These are phyloP conservation scores for Trichoderma atrobrunneum DNA, from an alignment of 2,329 filamentous ascomycete species.

Conservation along the genomic window DNA sequence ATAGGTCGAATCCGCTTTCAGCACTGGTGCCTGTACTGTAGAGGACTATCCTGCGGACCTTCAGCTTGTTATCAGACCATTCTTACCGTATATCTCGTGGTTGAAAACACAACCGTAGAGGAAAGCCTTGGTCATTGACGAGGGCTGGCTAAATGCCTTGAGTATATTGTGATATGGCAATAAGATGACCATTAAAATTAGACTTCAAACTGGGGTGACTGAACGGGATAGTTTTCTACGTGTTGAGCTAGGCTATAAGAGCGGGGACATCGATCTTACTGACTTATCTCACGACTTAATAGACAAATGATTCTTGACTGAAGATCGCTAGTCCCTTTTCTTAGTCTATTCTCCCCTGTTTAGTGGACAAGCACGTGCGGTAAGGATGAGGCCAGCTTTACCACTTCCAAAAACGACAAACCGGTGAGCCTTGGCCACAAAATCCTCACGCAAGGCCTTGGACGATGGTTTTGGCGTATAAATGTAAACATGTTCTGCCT, in stretches of 20 bases:
- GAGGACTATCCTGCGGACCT: too few relatives aligned
- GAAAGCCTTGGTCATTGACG: too few relatives aligned
- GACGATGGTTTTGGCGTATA: too few relatives aligned
- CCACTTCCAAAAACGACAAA: constrained; percentile 28
- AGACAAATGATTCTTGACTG: not conserved
- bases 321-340: not conserved
- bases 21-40: too few relatives aligned
- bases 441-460: too few relatives aligned
- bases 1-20: too few relatives aligned
- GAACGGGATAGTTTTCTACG: not conserved
- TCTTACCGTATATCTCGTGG: not conserved
- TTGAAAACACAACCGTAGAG: too few relatives aligned
- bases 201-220: not conserved
- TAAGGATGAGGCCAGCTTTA: constrained; percentile 38
- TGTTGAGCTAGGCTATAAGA: not conserved
- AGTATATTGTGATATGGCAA: not conserved
- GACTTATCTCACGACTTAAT: not conserved
- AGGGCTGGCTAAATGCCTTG: not conserved
- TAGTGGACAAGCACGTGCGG: constrained; percentile 37
- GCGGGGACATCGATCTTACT: not conserved
- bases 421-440: not conserved
- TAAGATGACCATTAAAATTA: not conserved
- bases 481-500: too few relatives aligned
- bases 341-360: constrained; percentile 27
- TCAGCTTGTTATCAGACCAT: not conserved